Percentiles rank a stretch among this genome's conserved stretches.
These are phyloP conservation scores for Crithidia brevicula DNA, from an alignment of 208 protist species.

Conservation along the genomic window DNA sequence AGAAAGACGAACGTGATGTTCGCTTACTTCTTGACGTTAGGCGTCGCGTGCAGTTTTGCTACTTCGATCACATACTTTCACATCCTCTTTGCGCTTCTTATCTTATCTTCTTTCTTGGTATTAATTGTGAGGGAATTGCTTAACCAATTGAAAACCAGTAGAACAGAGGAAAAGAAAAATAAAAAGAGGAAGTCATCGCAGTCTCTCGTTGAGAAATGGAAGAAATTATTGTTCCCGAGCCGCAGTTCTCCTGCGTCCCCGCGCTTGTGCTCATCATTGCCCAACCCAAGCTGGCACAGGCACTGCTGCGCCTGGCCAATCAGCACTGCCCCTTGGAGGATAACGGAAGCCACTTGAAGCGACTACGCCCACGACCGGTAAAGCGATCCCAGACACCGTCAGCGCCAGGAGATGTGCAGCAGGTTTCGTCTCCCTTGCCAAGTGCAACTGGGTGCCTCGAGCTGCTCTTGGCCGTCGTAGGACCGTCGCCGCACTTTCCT, in stretches of 20 bases:
- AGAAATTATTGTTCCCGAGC: conserved; percentile 51
- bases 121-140: too few relatives aligned
- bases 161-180: too few relatives aligned
- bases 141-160: too few relatives aligned
- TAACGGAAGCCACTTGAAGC: conserved; percentile 65
- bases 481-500: background rate
- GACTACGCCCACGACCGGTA: conserved; percentile 49
- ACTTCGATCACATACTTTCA: too few relatives aligned
- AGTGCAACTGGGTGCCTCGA: conserved; percentile 6
- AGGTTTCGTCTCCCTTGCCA: background rate
- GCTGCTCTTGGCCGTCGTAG: conserved; percentile 13
- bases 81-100: conserved; percentile 19
- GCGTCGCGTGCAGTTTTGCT: too few relatives aligned
- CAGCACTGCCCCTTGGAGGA: conserved; percentile 48
- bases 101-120: conserved; percentile 8
- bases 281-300: conserved; percentile 47
- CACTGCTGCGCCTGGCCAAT: conserved; percentile 65
- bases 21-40: too few relatives aligned
- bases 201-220: too few relatives aligned
- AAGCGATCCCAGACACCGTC: too few relatives aligned
- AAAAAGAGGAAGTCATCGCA: too few relatives aligned
- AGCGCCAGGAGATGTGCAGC: background rate
- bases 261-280: conserved; percentile 45
- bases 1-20: too few relatives aligned
- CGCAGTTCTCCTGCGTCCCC: conserved; percentile 41